Evolutionary conservation across 768 basidiomycete genomes (phyloP).

Genomic region (Mycena vitilis): DNA sequence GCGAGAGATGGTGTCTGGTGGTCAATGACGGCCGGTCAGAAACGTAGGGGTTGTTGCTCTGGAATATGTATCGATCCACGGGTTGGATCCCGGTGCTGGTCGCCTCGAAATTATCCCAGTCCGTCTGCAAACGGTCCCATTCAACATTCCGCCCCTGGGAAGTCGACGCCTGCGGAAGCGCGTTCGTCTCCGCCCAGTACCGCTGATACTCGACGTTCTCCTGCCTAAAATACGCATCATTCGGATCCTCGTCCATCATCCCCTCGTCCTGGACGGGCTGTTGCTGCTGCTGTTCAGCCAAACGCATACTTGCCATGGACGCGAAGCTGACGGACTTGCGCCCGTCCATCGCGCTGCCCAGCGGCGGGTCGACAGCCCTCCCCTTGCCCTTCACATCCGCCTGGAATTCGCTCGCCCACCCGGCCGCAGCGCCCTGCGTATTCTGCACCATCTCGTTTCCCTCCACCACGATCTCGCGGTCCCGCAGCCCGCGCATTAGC

Average conservation of each 20-base stretch:
- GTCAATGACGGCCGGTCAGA: slow-evolving; percentile 60
- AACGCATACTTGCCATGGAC: background rate
- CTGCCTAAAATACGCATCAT: slow-evolving; percentile 76
- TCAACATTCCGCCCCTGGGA: slow-evolving; percentile 40
- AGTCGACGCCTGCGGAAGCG: slow-evolving; percentile 32
- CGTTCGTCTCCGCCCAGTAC: slow-evolving; percentile 66
- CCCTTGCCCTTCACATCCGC: slow-evolving; percentile 78
- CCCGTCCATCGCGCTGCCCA: background rate
- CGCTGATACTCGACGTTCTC: slow-evolving; percentile 75
- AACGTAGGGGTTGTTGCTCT: slow-evolving; percentile 82
- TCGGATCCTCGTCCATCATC: slow-evolving; percentile 53
- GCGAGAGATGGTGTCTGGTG: slow-evolving; percentile 61
- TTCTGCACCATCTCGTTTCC: slow-evolving; percentile 81
- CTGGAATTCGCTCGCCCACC: slow-evolving; percentile 30
- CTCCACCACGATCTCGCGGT: slow-evolving; percentile 81
- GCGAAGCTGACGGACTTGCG: slow-evolving; percentile 14
- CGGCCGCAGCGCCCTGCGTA: slow-evolving; percentile 43
- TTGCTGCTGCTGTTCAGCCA: slow-evolving; percentile 1
- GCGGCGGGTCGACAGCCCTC: slow-evolving; percentile 11
- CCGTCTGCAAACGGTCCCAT: slow-evolving; percentile 78
- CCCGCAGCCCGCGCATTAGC: slow-evolving; percentile 87
- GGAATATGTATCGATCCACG: slow-evolving; percentile 75
- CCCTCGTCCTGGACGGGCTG: slow-evolving; percentile 5
- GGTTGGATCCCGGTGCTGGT: slow-evolving; percentile 72
- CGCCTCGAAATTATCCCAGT: slow-evolving; percentile 88